These are phyloP conservation scores for Magnolia kwangsiensis DNA, from an alignment of 164 flowering plant species.

Conservation along the genomic window DNA sequence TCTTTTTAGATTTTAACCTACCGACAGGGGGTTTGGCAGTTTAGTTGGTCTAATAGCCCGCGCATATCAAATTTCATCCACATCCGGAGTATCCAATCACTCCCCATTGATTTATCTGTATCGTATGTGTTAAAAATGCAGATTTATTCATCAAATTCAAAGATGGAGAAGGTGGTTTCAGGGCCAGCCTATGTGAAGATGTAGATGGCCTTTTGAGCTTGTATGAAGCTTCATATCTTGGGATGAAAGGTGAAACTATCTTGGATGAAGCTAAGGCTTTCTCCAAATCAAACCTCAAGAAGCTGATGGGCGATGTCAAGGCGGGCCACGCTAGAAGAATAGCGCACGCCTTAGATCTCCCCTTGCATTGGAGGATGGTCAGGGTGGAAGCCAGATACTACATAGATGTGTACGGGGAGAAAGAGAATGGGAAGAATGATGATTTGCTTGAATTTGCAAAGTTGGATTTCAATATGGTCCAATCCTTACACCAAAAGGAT, in stretches of 20 bases:
- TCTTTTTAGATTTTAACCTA: too few relatives aligned
- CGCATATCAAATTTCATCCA: too few relatives aligned
- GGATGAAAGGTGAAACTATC: conserved; percentile 19
- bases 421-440: not conserved
- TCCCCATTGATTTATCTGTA: not conserved
- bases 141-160: conserved; percentile 9
- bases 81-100: not conserved
- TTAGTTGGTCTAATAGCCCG: too few relatives aligned
- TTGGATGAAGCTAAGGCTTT: conserved; percentile 24
- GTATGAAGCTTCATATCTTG: conserved; percentile 27
- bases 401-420: conserved; percentile 1
- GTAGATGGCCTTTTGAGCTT: conserved; percentile 3
- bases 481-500: not conserved
- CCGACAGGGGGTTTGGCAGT: too few relatives aligned
- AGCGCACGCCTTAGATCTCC: conserved; percentile 13
- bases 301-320: not conserved
- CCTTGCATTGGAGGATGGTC: conserved; percentile 15
- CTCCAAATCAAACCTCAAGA: conserved; percentile 12
- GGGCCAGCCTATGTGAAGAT: not conserved
- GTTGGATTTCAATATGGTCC: conserved; percentile 18
- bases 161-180: conserved; percentile 5
- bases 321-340: conserved; percentile 2
- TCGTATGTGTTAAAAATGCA: not conserved
- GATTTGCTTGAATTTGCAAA: conserved; percentile 19
- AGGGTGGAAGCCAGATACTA: conserved; percentile 18